phyloP scores from a whole-genome alignment of 106 monocot genomes.

The Allium sativum region DNA sequence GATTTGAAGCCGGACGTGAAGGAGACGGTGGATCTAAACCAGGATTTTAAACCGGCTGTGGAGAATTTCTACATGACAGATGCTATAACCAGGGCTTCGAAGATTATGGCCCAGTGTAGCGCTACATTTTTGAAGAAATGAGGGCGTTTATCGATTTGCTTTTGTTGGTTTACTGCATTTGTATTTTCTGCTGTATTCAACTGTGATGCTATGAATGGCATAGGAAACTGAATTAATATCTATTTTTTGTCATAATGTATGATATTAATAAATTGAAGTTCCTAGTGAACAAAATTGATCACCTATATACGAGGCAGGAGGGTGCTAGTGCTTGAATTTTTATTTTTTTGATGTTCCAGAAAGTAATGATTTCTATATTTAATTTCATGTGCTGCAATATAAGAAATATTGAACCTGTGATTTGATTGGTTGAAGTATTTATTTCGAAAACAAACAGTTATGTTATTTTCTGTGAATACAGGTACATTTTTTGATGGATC shows the following conservation, averaged over 20 bases:
- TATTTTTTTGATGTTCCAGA: too few species aligned
- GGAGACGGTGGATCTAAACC: constrained; percentile 24
- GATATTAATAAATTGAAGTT: too few species aligned
- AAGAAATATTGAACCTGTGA: too few species aligned
- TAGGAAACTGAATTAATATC: neutral
- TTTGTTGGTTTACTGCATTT: neutral
- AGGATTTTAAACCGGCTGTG: constrained; percentile 42
- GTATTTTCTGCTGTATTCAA: neutral
- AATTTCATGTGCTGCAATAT: too few species aligned
- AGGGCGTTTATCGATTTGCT: neutral
- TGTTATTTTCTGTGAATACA: too few species aligned
- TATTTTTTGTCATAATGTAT: neutral
- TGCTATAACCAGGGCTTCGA: constrained; percentile 89
- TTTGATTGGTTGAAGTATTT: too few species aligned
- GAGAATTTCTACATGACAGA: constrained; percentile 98
- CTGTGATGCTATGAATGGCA: constrained; percentile 8
- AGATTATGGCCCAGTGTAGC: constrained; percentile 99
- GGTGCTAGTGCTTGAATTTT: too few species aligned
- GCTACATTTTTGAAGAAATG: constrained; percentile 43
- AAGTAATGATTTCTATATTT: too few species aligned
- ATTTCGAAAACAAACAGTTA: too few species aligned
- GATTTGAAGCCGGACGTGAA: constrained; percentile 48
- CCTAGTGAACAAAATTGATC: too few species aligned
- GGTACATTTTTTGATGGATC: too few species aligned
- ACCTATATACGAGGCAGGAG: too few species aligned